Percentiles rank a stretch among this genome's conserved stretches.
phyloP scores from a whole-genome alignment of 106 monocot species.

The Dendrobium chrysotoxum region DNA sequence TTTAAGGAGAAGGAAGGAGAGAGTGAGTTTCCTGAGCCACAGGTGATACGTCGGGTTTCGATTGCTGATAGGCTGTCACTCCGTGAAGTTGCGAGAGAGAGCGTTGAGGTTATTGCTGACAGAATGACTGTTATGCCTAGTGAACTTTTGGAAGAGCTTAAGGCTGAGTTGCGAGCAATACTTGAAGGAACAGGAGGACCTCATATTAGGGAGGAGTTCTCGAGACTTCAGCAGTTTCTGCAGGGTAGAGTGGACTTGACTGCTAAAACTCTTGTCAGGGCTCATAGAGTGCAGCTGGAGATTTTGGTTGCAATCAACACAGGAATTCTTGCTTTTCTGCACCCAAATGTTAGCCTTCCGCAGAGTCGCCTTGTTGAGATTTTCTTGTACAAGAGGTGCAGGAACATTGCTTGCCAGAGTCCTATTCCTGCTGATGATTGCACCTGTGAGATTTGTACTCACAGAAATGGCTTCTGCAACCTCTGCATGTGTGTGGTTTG shows the following conservation, averaged over 20 bases:
- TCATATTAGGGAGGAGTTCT: constrained; percentile 73
- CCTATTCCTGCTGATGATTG: constrained; percentile 88
- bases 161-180: constrained; percentile 64
- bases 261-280: constrained; percentile 43
- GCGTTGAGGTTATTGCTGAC: constrained; percentile 68
- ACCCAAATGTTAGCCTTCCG: constrained; percentile 69
- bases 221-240: constrained; percentile 69
- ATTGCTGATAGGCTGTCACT: constrained; percentile 41
- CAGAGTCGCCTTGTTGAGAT: constrained; percentile 70
- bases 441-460: constrained; percentile 66
- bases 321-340: constrained; percentile 91
- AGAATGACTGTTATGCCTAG: constrained; percentile 65
- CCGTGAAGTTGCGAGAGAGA: constrained; percentile 66
- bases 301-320: constrained; percentile 90
- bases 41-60: constrained; percentile 53
- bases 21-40: constrained; percentile 33
- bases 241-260: constrained; percentile 66
- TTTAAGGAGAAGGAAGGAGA: constrained; percentile 58
- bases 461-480: constrained; percentile 87
- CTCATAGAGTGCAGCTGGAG: constrained; percentile 82
- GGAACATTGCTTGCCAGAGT: constrained; percentile 89
- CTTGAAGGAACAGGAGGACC: constrained; percentile 88
- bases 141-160: constrained; percentile 81
- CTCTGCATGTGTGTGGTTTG: constrained; percentile 97
- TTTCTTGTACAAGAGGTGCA: constrained; percentile 85